These are phyloP conservation scores for Aspergillus taichungensis DNA, from an alignment of 495 filamentous ascomycete species.

Conservation along the genomic window DNA sequence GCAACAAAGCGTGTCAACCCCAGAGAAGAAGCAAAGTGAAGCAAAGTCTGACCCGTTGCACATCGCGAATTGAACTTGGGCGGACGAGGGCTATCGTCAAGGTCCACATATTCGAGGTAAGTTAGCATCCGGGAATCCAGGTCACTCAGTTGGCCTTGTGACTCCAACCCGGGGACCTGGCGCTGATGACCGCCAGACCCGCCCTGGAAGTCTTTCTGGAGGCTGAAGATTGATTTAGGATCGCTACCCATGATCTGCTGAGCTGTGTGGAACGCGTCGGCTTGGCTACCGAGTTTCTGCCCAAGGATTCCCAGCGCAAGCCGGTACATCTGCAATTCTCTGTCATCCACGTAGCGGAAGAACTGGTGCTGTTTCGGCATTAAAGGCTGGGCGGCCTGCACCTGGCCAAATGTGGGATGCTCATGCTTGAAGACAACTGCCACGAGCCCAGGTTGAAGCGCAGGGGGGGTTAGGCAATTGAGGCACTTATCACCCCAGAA, in stretches of 20 bases:
- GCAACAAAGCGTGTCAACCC: constrained; percentile 70
- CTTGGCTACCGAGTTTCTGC: constrained; percentile 39
- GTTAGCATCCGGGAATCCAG: constrained; percentile 66
- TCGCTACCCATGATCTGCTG: constrained; percentile 44
- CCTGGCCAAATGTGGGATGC: constrained; percentile 40
- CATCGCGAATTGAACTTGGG: constrained; percentile 55
- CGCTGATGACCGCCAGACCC: constrained; percentile 34
- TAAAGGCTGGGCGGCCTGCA: constrained; percentile 35
- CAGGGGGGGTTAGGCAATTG: constrained; percentile 78
- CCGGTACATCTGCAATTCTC: constrained; percentile 57
- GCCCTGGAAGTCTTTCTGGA: constrained; percentile 39
- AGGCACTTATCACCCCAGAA: constrained; percentile 75
- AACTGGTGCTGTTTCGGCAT: constrained; percentile 48
- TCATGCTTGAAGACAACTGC: constrained; percentile 64
- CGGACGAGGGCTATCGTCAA: constrained; percentile 61
- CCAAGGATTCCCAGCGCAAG: constrained; percentile 39
- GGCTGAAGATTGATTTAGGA: constrained; percentile 32
- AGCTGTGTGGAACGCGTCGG: constrained; percentile 42
- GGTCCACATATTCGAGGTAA: constrained; percentile 67
- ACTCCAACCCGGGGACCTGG: constrained; percentile 33
- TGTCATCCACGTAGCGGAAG: constrained; percentile 75
- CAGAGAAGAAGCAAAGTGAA: constrained; percentile 71
- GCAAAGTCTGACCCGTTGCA: constrained; percentile 65
- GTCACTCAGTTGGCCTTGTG: constrained; percentile 39
- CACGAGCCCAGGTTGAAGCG: constrained; percentile 58